Conservation (phyloP, 2,329 filamentous ascomycete genomes). For the Uncinocarpus reesii region DNA sequence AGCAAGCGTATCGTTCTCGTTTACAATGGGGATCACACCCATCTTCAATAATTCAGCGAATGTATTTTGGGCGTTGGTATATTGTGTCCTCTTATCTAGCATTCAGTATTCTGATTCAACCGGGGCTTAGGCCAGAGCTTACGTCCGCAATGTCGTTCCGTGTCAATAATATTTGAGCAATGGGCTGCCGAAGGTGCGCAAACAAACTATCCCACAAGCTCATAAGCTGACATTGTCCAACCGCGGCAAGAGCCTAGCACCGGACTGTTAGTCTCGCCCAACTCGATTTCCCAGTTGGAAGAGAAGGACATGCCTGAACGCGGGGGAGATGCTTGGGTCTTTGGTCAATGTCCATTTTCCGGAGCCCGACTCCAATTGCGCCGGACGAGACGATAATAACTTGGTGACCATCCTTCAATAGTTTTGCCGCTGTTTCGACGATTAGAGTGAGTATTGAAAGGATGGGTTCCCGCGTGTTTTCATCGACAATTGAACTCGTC, state of each 20-base stretch:
- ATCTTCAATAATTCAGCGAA: constrained; percentile 81
- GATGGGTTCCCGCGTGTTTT: constrained; percentile 85
- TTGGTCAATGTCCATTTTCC: constrained; percentile 77
- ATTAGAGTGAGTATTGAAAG: constrained; percentile 84
- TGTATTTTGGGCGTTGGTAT: constrained; percentile 93
- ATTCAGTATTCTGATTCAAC: not conserved
- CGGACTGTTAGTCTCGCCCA: constrained; percentile 2
- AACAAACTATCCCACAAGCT: constrained; percentile 93
- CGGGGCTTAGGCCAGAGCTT: constrained; percentile 26
- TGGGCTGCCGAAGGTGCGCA: constrained; percentile 72
- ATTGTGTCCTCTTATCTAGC: constrained; percentile 63
- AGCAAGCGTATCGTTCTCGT: constrained; percentile 94
- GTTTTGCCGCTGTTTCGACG: constrained; percentile 80
- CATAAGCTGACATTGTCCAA: constrained; percentile 91
- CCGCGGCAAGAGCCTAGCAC: constrained; percentile 72
- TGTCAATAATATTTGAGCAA: constrained; percentile 89
- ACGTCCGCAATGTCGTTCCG: constrained; percentile 93
- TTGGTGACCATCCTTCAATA: constrained; percentile 81
- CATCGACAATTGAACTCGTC: constrained; percentile 97
- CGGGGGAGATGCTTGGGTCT: constrained; percentile 83
- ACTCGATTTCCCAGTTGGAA: not conserved
- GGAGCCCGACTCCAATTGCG: constrained; percentile 85
- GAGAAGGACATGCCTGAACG: constrained; percentile 53
- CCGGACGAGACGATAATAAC: constrained; percentile 96
- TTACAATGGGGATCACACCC: constrained; percentile 96